A percentile compares a stretch with the other conserved stretches of the same genome.
These are phyloP conservation scores for Grosmannia penicillata DNA, from an alignment of 2,329 filamentous ascomycete genomes.

Conservation along the genomic window DNA sequence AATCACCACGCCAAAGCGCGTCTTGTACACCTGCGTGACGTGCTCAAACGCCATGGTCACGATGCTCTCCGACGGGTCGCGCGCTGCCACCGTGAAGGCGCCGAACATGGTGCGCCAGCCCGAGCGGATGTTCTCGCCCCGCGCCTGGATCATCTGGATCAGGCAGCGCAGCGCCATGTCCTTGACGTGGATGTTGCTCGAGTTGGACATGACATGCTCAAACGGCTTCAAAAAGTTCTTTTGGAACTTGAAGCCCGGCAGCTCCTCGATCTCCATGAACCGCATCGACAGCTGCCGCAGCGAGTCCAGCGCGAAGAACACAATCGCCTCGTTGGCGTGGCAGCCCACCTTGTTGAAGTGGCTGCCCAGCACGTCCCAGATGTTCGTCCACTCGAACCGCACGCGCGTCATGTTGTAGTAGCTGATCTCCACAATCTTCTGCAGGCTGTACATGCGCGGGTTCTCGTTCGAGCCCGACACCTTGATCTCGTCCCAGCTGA, in stretches of 20 bases:
- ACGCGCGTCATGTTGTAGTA: conserved; percentile 99
- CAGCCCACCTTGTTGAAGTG: conserved; percentile 98
- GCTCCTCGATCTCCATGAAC: conserved; percentile 95
- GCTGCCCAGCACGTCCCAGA: conserved; percentile 94
- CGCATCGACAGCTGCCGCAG: conserved; percentile 92
- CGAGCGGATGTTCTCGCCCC: conserved; percentile 90
- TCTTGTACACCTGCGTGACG: conserved; percentile 89
- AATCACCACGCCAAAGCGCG: conserved; percentile 88
- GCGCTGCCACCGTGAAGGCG: conserved; percentile 89
- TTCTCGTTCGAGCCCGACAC: conserved; percentile 93
- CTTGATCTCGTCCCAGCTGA: conserved; percentile 98
- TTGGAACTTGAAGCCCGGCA: conserved; percentile 98
- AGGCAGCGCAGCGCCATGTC: conserved; percentile 93
- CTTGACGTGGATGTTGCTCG: conserved; percentile 80
- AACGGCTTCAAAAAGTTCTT: conserved; percentile 99
- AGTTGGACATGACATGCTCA: conserved; percentile 92
- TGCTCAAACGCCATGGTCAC: conserved; percentile 96
- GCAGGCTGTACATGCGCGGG: conserved; percentile 88
- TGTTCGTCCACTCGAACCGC: conserved; percentile 94
- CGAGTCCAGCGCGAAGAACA: conserved; percentile 94
- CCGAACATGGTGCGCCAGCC: conserved; percentile 99
- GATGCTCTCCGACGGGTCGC: conserved; percentile 86
- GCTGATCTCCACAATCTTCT: conserved; percentile 96
- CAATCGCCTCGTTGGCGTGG: conserved; percentile 89
- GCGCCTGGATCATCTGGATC: conserved; percentile 97